These are phyloP conservation scores for Moesziomyces antarcticus DNA, from an alignment of 1,284 basidiomycete species.

Conservation along the genomic window DNA sequence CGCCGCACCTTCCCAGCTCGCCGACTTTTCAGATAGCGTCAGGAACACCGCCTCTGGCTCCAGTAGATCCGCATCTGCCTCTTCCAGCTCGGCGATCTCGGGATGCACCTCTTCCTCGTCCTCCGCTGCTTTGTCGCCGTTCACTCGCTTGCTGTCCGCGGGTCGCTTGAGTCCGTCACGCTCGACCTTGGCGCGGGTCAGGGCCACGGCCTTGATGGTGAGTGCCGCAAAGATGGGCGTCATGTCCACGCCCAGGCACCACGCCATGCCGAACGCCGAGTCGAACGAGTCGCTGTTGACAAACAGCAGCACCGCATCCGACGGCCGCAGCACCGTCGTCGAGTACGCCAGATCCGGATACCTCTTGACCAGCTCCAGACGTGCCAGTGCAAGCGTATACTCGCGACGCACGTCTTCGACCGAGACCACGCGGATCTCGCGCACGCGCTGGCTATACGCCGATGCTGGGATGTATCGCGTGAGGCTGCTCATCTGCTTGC, in stretches of 20 bases:
- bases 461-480: conserved; percentile 82
- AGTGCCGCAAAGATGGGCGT: conserved; percentile 83
- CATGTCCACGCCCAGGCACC: conserved; percentile 84
- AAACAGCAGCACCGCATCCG: conserved; percentile 80
- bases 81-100: conserved; percentile 48
- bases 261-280: conserved; percentile 81
- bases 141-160: conserved; percentile 1
- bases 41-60: conserved; percentile 59
- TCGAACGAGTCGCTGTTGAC: conserved; percentile 84
- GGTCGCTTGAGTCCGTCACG: conserved; percentile 15
- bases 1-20: conserved; percentile 83
- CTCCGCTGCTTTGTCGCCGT: conserved; percentile 10
- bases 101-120: conserved; percentile 34
- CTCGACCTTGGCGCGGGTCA: conserved; percentile 36
- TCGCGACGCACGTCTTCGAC: conserved; percentile 86
- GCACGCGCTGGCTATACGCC: conserved; percentile 71
- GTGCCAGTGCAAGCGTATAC: conserved; percentile 81
- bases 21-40: conserved; percentile 49
- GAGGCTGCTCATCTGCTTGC: conserved; percentile 71
- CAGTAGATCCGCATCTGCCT: conserved; percentile 49
- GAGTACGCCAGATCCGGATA: conserved; percentile 72
- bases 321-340: conserved; percentile 45
- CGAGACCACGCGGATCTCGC: conserved; percentile 79
- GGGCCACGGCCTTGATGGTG: conserved; percentile 78
- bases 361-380: conserved; percentile 78